These are phyloP conservation scores for Rutstroemia sp. DNA, from an alignment of 2,329 filamentous ascomycete species.

Conservation along the genomic window DNA sequence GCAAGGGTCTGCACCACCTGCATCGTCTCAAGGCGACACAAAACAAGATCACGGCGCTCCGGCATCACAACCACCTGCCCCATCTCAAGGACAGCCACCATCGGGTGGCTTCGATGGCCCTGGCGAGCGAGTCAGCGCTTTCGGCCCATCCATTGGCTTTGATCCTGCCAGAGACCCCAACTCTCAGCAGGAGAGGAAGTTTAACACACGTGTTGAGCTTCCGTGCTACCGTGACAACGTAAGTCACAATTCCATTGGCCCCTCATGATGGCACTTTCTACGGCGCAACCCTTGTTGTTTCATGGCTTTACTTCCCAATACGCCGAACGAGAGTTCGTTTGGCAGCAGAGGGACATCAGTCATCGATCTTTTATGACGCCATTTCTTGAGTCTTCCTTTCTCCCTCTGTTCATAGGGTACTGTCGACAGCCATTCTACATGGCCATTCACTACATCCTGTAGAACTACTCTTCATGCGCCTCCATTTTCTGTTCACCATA, in stretches of 20 bases:
- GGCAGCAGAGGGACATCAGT: too few species aligned
- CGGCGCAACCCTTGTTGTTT: too few species aligned
- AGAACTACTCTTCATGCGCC: too few species aligned
- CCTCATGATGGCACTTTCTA: neutral
- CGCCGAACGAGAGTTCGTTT: too few species aligned
- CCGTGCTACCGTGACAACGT: constrained; percentile 4
- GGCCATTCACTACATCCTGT: too few species aligned
- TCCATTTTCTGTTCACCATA: too few species aligned
- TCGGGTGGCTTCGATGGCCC: constrained; percentile 1
- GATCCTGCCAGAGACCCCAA: constrained; percentile 34
- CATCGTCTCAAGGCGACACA: neutral
- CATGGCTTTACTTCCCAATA: too few species aligned
- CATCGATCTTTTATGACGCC: too few species aligned
- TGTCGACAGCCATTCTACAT: too few species aligned
- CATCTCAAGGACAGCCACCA: neutral
- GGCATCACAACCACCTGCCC: neutral
- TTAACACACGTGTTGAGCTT: constrained; percentile 45
- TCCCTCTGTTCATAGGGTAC: too few species aligned
- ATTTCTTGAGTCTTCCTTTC: too few species aligned
- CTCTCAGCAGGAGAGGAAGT: constrained; percentile 23
- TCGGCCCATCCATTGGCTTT: constrained; percentile 30
- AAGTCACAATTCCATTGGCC: neutral
- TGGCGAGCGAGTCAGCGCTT: constrained; percentile 12
- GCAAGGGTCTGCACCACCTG: neutral
- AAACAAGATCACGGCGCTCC: neutral